Conservation (phyloP, 108 stramenopile species). For the Craspedostauros australis region DNA sequence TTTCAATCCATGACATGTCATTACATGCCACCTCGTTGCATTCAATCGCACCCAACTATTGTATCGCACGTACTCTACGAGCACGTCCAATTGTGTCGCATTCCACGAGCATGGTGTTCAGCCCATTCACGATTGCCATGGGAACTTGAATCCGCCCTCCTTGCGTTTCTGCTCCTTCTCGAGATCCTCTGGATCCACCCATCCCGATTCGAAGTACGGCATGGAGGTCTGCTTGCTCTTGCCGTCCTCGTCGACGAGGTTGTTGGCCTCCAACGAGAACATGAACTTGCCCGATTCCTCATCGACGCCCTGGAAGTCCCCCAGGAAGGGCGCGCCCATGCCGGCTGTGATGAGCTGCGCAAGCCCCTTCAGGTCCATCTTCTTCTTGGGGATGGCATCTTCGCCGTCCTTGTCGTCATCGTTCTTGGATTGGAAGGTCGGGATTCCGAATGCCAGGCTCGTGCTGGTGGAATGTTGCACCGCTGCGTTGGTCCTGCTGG, state of each 20-base stretch:
- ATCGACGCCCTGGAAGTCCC: conserved; percentile 77
- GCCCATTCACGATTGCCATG: conserved; percentile 43
- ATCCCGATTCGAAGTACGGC: conserved; percentile 85
- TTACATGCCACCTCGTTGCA: too few species aligned
- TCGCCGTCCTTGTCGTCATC: conserved; percentile 23
- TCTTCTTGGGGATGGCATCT: conserved; percentile 36
- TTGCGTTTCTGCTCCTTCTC: conserved; percentile 36
- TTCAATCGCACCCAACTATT: too few species aligned
- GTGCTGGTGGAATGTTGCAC: conserved; percentile 3
- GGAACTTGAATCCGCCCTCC: conserved; percentile 46
- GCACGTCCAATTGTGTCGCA: too few species aligned
- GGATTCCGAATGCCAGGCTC: conserved; percentile 36
- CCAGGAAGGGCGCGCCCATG: conserved; percentile 73
- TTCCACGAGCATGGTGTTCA: neutral
- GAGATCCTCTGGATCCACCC: conserved; percentile 72
- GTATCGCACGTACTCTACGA: too few species aligned
- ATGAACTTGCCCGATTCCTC: conserved; percentile 82
- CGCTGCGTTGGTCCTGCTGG: conserved; percentile 1
- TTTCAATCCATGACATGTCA: too few species aligned
- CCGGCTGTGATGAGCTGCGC: conserved; percentile 78
- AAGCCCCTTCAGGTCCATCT: conserved; percentile 53
- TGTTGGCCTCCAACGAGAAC: conserved; percentile 83
- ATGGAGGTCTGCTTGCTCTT: conserved; percentile 79
- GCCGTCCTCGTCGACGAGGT: conserved; percentile 76
- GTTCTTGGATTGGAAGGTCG: conserved; percentile 27